Conservation (phyloP, 2,329 filamentous ascomycete species). For the Neofusicoccum kwambonambiense region DNA sequence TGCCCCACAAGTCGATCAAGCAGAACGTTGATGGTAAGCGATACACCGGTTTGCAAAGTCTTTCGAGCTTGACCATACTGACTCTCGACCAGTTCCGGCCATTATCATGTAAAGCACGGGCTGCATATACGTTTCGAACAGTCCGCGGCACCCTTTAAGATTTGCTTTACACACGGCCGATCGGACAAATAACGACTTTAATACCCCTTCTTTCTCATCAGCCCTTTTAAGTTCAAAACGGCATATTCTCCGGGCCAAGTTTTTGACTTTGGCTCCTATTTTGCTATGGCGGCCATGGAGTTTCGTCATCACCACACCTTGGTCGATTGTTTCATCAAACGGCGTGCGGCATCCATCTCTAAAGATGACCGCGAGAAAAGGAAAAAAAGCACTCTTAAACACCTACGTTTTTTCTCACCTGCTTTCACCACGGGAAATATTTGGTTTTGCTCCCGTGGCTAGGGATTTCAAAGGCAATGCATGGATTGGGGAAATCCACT, state of each 20-base stretch:
- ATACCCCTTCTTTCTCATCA: conserved; percentile 4
- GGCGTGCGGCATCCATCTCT: neutral
- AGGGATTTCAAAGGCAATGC: conserved; percentile 4
- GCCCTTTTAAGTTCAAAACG: neutral
- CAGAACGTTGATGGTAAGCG: conserved; percentile 76
- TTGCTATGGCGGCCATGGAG: neutral
- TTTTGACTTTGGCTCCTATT: neutral
- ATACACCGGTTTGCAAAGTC: neutral
- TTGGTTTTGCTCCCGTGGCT: neutral
- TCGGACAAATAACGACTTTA: conserved; percentile 15
- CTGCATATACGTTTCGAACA: neutral
- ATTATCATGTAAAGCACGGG: conserved; percentile 45
- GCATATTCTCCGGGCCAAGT: neutral
- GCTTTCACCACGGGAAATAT: neutral
- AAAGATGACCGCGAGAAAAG: conserved; percentile 7
- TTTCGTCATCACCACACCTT: conserved; percentile 1
- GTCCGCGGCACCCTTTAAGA: neutral
- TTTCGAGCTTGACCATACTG: conserved; percentile 18
- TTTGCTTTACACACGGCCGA: neutral
- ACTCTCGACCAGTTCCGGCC: conserved; percentile 37
- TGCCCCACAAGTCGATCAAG: conserved; percentile 99
- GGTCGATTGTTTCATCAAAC: neutral
- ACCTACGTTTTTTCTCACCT: neutral
- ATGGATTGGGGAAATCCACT: conserved; percentile 4
- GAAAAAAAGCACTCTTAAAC: neutral